A percentile compares a stretch with the other conserved stretches of the same genome.
These are phyloP conservation scores for Boletellus sp. DNA, from an alignment of 768 basidiomycete genomes.

Conservation along the genomic window DNA sequence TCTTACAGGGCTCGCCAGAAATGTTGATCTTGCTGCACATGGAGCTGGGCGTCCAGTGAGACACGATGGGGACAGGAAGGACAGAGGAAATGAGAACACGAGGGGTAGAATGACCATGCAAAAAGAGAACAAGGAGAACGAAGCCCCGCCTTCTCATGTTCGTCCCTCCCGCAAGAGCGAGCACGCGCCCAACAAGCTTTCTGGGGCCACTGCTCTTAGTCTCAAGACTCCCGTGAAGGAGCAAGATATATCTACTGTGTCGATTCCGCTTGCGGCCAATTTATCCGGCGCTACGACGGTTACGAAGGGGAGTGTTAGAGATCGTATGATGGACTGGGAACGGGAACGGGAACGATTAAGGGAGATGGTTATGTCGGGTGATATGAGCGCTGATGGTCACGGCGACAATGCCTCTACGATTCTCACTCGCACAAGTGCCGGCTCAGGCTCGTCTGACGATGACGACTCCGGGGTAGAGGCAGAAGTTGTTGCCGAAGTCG, in stretches of 20 bases:
- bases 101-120: constrained; percentile 8
- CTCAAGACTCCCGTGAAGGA: constrained; percentile 17
- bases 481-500: constrained; percentile 24
- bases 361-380: constrained; percentile 63
- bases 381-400: constrained; percentile 43
- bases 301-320: constrained; percentile 38
- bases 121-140: constrained; percentile 31
- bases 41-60: constrained; percentile 22
- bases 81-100: constrained; percentile 21
- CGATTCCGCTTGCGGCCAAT: constrained; percentile 15
- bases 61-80: constrained; percentile 28
- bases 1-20: constrained; percentile 36
- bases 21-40: constrained; percentile 30
- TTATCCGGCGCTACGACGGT: constrained; percentile 16
- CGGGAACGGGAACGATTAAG: constrained; percentile 63
- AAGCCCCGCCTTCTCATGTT: constrained; percentile 2
- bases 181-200: neutral
- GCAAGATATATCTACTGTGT: constrained; percentile 4
- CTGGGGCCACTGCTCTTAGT: constrained; percentile 5
- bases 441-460: constrained; percentile 23
- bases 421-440: constrained; percentile 14
- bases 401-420: constrained; percentile 33
- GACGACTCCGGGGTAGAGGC: constrained; percentile 26
- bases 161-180: constrained; percentile 8
- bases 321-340: constrained; percentile 76